Percentiles rank a stretch among this genome's conserved stretches.
phyloP scores from a whole-genome alignment of 2,329 filamentous ascomycete genomes.

The Simplicillium sp. region DNA sequence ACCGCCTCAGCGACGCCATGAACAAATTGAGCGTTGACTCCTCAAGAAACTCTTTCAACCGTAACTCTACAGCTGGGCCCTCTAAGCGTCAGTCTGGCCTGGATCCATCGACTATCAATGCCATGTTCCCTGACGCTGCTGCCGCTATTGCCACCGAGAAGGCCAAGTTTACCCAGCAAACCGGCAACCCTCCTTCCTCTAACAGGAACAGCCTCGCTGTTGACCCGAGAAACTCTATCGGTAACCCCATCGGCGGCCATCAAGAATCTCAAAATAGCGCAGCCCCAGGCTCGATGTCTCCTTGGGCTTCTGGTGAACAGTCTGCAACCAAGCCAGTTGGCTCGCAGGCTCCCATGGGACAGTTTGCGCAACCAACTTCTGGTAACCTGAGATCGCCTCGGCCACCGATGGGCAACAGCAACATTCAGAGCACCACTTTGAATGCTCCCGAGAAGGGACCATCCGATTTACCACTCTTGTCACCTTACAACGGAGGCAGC shows the following conservation, averaged over 20 bases:
- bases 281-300: constrained; percentile 42
- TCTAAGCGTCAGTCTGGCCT: constrained; percentile 92
- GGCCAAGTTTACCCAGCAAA: constrained; percentile 93
- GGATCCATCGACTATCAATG: constrained; percentile 87
- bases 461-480: constrained; percentile 73
- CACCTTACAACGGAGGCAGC: constrained; percentile 61
- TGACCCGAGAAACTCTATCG: constrained; percentile 66
- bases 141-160: constrained; percentile 98
- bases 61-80: constrained; percentile 62
- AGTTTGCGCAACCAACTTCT: constrained; percentile 78
- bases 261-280: constrained; percentile 20
- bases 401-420: constrained; percentile 56
- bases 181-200: constrained; percentile 78
- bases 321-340: constrained; percentile 63
- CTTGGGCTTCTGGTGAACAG: constrained; percentile 57
- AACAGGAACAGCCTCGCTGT: constrained; percentile 84
- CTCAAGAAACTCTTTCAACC: constrained; percentile 75
- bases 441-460: constrained; percentile 57
- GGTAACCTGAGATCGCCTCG: constrained; percentile 72
- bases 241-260: constrained; percentile 60
- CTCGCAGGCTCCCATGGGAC: constrained; percentile 79
- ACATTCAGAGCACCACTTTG: constrained; percentile 77
- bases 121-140: constrained; percentile 97
- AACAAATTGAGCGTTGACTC: constrained; percentile 84
- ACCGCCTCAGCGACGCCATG: constrained; percentile 92